Evolutionary conservation across 2,329 filamentous ascomycete species (phyloP), one percentile per base, ranked within the genome.

Genomic region (Macrophomina phaseolina): DNA sequence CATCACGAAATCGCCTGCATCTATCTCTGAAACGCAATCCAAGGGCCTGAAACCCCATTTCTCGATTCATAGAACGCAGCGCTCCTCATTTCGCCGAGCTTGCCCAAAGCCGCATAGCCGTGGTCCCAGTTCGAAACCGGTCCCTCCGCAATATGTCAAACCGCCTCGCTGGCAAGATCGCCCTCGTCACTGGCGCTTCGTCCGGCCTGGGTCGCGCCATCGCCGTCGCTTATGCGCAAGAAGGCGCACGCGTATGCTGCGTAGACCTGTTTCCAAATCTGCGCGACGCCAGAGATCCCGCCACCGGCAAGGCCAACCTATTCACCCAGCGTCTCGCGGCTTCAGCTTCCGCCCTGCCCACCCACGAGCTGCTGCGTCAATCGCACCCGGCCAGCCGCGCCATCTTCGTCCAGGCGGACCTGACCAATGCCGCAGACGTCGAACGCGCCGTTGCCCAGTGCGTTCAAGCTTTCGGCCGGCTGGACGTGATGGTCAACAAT

Each of bases 401-500:
- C 64, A 68, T 73, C 14, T 79, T 76, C 67, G 71, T 76, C 7
- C 67, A 71, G 48, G 72, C 72, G 3, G 75, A 79, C 68, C 69
- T 79, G 16, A 77, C 76, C 8, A 66, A 68, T 9, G 71, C 75
- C 8, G 52, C 61, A 4, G 72, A 75, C 18, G 71, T 75, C 16
- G 71, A 74, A 58, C 53, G 53, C 16, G 70, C 70, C 0, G 71
- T 79, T 5, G 67, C 67, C 9, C 63, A 55, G 45, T 73, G 73
- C 51, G 76, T 77, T 8, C 55, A 73, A 30, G 66, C 55, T 9
- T 77, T 73, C 65, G 75, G 76, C 9, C 64, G 77, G 23, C 65
- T 79, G 23, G 77, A 79, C 56, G 72, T 80, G 23, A 69, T 78
- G 67, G 72, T 77, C 11, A 79, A 79, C 68, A 79, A 78, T 56